Conservation (phyloP, 2,329 filamentous ascomycete genomes). For the Dothiorella sarmentorum region DNA sequence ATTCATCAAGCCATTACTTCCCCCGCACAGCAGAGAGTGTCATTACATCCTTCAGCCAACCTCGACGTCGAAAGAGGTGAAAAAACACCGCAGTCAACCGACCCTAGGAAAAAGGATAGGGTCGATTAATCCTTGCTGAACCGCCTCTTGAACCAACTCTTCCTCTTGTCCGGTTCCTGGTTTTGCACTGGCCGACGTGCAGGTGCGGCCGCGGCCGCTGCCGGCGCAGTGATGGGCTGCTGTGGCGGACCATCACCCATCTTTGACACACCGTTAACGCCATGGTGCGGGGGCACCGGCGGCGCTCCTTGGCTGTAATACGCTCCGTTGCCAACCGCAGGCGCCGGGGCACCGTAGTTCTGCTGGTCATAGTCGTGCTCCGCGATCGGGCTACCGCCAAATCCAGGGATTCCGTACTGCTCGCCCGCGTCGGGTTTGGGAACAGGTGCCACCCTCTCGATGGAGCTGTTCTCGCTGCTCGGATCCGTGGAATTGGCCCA, state of each 20-base stretch:
- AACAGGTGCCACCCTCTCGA: constrained; percentile 63
- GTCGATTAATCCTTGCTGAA: constrained; percentile 63
- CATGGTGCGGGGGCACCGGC: constrained; percentile 1
- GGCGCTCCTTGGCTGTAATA: neutral
- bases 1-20: constrained; percentile 10
- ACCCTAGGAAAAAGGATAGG: neutral
- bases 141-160: constrained; percentile 82
- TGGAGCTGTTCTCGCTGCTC: constrained; percentile 89
- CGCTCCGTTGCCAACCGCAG: neutral
- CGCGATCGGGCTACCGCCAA: constrained; percentile 42
- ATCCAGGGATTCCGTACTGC: constrained; percentile 59
- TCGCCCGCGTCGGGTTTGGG: constrained; percentile 34
- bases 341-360: constrained; percentile 8
- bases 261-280: constrained; percentile 20
- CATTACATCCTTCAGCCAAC: constrained; percentile 12
- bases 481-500: constrained; percentile 82
- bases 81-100: neutral
- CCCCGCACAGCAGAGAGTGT: constrained; percentile 7
- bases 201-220: neutral
- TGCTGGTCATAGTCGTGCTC: constrained; percentile 27
- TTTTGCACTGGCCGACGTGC: constrained; percentile 18
- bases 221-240: neutral
- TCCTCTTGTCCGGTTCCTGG: constrained; percentile 63
- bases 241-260: constrained; percentile 19
- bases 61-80: neutral